Percentiles rank a stretch among this genome's conserved stretches.
Evolutionary conservation across 2,329 filamentous ascomycete genomes (phyloP).

Genomic region (Pseudocercospora crystallina): DNA sequence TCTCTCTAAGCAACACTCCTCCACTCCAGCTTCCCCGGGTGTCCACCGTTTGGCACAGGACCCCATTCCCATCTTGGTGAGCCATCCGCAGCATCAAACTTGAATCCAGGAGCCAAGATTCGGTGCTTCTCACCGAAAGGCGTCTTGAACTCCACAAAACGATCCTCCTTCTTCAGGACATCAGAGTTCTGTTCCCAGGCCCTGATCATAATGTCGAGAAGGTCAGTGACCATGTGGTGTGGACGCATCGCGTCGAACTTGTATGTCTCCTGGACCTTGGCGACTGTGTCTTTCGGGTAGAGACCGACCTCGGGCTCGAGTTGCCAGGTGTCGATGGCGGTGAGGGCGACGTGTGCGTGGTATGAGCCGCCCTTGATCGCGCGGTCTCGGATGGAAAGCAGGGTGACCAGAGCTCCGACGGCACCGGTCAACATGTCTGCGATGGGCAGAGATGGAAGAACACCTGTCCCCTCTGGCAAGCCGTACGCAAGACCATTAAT

Average conservation of each 20-base stretch:
- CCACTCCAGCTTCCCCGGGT: slow-evolving; percentile 10
- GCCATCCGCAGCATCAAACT: slow-evolving; percentile 17
- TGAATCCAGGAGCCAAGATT: slow-evolving; percentile 30
- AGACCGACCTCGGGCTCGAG: slow-evolving; percentile 37
- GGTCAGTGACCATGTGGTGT: slow-evolving; percentile 32
- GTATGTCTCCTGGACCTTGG: slow-evolving; percentile 30
- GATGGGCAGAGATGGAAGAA: slow-evolving; percentile 19
- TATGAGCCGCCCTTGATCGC: slow-evolving; percentile 24
- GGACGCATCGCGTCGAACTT: slow-evolving; percentile 31
- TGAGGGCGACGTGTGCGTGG: slow-evolving; percentile 37
- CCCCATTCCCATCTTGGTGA: slow-evolving; percentile 16
- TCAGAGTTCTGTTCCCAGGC: slow-evolving; percentile 31
- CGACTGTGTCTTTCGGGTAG: slow-evolving; percentile 31
- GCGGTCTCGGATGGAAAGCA: slow-evolving; percentile 36
- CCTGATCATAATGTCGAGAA: slow-evolving; percentile 30
- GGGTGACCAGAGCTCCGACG: slow-evolving; percentile 29
- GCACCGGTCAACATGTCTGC: slow-evolving; percentile 23
- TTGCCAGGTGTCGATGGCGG: slow-evolving; percentile 34
- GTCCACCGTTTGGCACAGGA: slow-evolving; percentile 21
- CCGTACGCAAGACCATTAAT: slow-evolving; percentile 19
- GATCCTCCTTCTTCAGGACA: slow-evolving; percentile 23
- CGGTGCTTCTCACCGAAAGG: slow-evolving; percentile 28
- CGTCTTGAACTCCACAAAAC: slow-evolving; percentile 24
- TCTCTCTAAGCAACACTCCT: not conserved
- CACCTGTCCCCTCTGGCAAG: slow-evolving; percentile 23